Evolutionary conservation across 345 rosid species (phyloP), one percentile per base, ranked within the genome.

Genomic region (Nephelium lappaceum): DNA sequence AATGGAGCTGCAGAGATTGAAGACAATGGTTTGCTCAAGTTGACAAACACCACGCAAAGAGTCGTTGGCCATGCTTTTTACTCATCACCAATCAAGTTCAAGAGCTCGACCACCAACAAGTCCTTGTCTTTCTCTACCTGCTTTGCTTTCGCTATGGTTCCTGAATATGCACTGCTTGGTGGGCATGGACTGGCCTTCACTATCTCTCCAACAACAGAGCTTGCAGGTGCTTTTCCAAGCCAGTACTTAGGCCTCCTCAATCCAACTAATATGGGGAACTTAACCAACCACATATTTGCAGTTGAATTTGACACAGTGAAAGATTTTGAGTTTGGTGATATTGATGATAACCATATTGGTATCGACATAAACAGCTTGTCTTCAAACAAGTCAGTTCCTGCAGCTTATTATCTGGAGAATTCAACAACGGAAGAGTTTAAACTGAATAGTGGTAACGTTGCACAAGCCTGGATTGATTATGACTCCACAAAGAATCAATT

Each of bases 381-480:
- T 15, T 95, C 99, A 8, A 91, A 78, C 71, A 55, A 25, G 69
- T 91, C 97, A 5, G 93, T 67, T 53, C 65, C 93, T 5, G 98
- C 92, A 57, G 90, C 75, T 11, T 89, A 89, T 82, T 88, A 85
- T 65, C 82, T 81, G 15, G 80, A 78, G 3, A 85, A 88, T 61
- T 80, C 87, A 16, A 84, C 89, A 8, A 80, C 77, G 79, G 58
- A 41, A 55, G 82, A 73, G 69, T 77, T 95, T 41, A 63, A 25
- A 60, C 85, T 95, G 41, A 86, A 88, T 23, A 82, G 93, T 43
- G 92, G 94, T 14, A 8, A 45, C 60, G 83, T 84, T 63, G 83
- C 91, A 25, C 97, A 88, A 86, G 93, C 93, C 57, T 95, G 99
- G 99, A 67, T 95, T 75, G 98, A 94, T 73, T 95, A 93, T 61